Percentiles rank a stretch among this genome's conserved stretches.
Conservation (phyloP, 2,329 filamentous ascomycete genomes). For the Cladobotryum protrusum region DNA sequence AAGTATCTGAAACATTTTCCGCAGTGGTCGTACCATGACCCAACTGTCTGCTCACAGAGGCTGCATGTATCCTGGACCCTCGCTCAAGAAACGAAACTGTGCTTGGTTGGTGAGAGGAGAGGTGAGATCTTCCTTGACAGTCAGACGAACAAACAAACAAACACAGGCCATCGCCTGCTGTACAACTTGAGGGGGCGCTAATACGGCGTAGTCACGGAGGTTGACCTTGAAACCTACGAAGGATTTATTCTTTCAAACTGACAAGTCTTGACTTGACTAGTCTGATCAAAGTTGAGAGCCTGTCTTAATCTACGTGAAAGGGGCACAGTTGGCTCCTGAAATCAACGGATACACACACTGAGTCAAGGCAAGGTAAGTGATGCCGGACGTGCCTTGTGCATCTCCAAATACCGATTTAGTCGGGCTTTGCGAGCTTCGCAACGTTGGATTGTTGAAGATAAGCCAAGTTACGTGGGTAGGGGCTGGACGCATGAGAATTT, state of each 20-base stretch:
- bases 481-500: constrained; percentile 1
- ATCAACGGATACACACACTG: not conserved
- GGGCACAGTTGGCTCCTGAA: not conserved
- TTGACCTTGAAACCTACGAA: not conserved
- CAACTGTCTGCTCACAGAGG: constrained; percentile 15
- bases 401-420: not conserved
- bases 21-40: constrained; percentile 19
- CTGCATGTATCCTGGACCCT: constrained; percentile 18
- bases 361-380: not conserved
- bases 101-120: too few species aligned
- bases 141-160: constrained; percentile 23
- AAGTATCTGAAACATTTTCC: constrained; percentile 27
- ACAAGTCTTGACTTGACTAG: too few species aligned
- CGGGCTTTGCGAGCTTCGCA: not conserved
- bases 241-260: too few species aligned
- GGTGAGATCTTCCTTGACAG: constrained; percentile 25
- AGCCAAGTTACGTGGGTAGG: not conserved
- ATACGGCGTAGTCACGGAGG: not conserved
- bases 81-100: constrained; percentile 8
- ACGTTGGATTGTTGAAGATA: not conserved
- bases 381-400: too few species aligned
- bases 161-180: constrained; percentile 22
- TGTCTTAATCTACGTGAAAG: too few species aligned
- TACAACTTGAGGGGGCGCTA: not conserved
- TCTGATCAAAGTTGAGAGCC: too few species aligned